phyloP scores from a whole-genome alignment of 2,329 filamentous ascomycete genomes.

The Coniochaeta prunicola region DNA sequence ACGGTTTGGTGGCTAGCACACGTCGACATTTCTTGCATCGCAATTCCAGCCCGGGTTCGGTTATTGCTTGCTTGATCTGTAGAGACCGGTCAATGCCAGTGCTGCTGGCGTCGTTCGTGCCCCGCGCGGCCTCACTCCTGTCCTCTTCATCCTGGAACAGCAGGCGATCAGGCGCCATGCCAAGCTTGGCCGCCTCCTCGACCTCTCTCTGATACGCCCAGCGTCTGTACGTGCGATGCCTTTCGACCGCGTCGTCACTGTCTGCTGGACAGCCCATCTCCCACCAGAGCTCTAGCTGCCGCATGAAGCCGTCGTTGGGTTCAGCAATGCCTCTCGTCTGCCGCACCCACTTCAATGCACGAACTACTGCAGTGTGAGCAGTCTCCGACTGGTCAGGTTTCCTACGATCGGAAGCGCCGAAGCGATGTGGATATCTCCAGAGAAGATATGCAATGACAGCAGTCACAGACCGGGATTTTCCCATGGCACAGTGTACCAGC shows the following conservation, averaged over 20 bases:
- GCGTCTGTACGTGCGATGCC: conserved; percentile 52
- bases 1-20: conserved; percentile 47
- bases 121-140: conserved; percentile 9
- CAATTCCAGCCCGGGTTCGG: conserved; percentile 46
- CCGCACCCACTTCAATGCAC: conserved; percentile 63
- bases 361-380: conserved; percentile 39
- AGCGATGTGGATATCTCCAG: conserved; percentile 51
- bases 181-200: conserved; percentile 55
- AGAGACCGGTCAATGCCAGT: not conserved
- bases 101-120: conserved; percentile 1
- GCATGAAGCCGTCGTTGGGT: conserved; percentile 87
- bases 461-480: conserved; percentile 86
- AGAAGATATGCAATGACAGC: conserved; percentile 81
- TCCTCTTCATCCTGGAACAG: conserved; percentile 72
- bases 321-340: conserved; percentile 70
- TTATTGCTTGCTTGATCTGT: not conserved
- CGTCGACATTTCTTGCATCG: conserved; percentile 88
- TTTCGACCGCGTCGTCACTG: conserved; percentile 46
- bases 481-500: conserved; percentile 76
- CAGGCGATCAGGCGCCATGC: conserved; percentile 74
- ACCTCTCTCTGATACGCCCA: conserved; percentile 28
- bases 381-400: conserved; percentile 19
- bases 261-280: conserved; percentile 71
- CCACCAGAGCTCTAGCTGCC: conserved; percentile 80
- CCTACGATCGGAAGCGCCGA: conserved; percentile 37